Evolutionary conservation across 257 asterid genomes (phyloP).

Genomic region (Primulina huaijiensis): DNA sequence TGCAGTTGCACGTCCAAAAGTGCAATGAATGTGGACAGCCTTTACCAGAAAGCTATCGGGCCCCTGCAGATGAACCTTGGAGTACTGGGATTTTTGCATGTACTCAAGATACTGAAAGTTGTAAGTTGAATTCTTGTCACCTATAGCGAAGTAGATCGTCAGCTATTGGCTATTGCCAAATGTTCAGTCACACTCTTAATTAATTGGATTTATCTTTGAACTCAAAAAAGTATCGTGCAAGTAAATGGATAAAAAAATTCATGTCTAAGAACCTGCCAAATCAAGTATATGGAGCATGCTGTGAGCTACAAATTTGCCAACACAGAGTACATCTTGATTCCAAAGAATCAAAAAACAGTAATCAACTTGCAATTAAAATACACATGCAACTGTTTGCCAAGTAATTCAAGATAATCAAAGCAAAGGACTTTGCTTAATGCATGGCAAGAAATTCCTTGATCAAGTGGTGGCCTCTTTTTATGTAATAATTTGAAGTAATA

Average conservation of each 20-base stretch:
- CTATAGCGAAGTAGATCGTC: not conserved
- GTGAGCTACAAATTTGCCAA: not conserved
- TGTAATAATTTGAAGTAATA: no score
- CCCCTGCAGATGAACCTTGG: conserved; percentile 98
- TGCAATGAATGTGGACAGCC: conserved; percentile 97
- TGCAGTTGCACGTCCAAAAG: conserved; percentile 74
- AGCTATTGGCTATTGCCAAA: not conserved
- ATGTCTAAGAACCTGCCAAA: not conserved
- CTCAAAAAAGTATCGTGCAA: not conserved
- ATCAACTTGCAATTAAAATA: not conserved
- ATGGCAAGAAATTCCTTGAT: no score
- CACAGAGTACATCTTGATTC: not conserved
- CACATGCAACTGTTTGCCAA: no score
- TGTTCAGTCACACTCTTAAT: not conserved
- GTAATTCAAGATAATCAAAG: no score
- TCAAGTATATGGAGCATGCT: not conserved
- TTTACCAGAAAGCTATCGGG: conserved; percentile 91
- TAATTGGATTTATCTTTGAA: no score
- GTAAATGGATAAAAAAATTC: not conserved
- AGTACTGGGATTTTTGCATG: conserved; percentile 84
- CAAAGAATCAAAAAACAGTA: not conserved
- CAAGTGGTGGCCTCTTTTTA: no score
- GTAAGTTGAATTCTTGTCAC: conserved; percentile 45
- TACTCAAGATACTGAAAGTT: conserved; percentile 76
- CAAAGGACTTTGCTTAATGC: no score